Base-by-base conservation (phyloP, 352 stramenopile genomes). In the Globisporangium solare region DNA sequence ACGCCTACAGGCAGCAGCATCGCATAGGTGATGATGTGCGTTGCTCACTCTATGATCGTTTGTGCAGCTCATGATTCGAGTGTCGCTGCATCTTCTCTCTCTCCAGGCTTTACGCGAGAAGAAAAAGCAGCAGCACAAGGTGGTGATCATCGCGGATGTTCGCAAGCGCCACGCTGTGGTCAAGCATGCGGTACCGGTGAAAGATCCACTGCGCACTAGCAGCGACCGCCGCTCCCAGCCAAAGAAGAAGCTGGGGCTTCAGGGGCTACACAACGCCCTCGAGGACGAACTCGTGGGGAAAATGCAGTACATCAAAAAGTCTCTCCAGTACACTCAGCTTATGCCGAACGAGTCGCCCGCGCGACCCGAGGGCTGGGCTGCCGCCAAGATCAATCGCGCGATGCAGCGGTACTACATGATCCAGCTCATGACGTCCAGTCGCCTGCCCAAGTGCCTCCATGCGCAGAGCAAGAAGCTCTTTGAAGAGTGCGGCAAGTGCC, bases 401-500 rank as follows among this genome's bases (percentile, higher is more conserved):
- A 88, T 88, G 71, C 66, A 70, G 0, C 69, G 65, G 43, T 84
- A 88, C 46, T 75, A 81, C 43, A 64, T 68, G 32, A 70, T 87
- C 50, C 68, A 84, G 15, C 50, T 74, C 14, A 46, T 86, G 11
- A 54, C 68, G n/a, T 55, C 76, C 18, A 79, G 64, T 15, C 57
- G 65, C 14, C 58, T 73, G 31, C 68, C 78, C 11, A 58, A 84
- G n/a, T 73, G 85, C 51, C 64, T 88, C 0, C 63, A 59, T 5
- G 55, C 67, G 41, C 80, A 88, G 56, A 84, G 72, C 60, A 91
- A 88, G 52, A 73, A 74, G 21, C 66, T 92, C 3, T 92, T 87
- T 51, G 76, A 89, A 8, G 80, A 92, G 56, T 92, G 83, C 56
- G 85, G 80, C 55, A 78, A 81, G 58, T 89, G 80, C 37, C 71